These are phyloP conservation scores for Rehmannia glutinosa DNA, from an alignment of 257 asterid species.

Conservation along the genomic window DNA sequence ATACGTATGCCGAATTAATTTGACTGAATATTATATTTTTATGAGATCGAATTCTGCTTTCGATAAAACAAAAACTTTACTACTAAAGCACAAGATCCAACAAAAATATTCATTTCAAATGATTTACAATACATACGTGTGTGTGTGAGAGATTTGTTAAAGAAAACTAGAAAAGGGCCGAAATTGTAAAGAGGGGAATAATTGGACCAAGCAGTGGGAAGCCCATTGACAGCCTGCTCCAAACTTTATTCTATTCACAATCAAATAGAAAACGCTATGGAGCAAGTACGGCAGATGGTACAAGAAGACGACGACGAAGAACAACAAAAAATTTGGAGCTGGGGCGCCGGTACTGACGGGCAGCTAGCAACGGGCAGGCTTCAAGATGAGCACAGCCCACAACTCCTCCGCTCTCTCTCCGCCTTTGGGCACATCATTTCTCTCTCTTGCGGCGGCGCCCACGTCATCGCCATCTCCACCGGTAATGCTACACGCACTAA, in stretches of 20 bases:
- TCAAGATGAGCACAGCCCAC: slow-evolving; percentile 67
- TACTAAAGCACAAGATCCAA: no score
- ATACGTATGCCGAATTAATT: no score
- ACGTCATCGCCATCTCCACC: slow-evolving; percentile 64
- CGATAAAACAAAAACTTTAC: no score
- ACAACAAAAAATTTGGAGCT: slow-evolving; percentile 67
- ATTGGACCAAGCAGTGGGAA: not conserved
- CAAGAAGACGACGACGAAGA: slow-evolving; percentile 17
- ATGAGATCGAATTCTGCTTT: no score
- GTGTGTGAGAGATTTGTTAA: no score
- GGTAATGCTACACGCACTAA: slow-evolving; percentile 29
- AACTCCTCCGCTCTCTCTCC: slow-evolving; percentile 51
- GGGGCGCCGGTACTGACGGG: slow-evolving; percentile 98
- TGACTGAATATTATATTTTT: no score
- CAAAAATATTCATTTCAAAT: no score
- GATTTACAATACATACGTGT: no score
- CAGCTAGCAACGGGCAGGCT: slow-evolving; percentile 66
- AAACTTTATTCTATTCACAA: not conserved
- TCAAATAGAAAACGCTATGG: slow-evolving; percentile 7
- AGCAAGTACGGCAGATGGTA: not conserved
- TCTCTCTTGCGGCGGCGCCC: slow-evolving; percentile 97
- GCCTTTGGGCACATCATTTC: slow-evolving; percentile 41
- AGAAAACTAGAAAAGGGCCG: no score
- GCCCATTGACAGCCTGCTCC: not conserved
- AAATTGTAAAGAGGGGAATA: not conserved